phyloP scores from a whole-genome alignment of 2,329 filamentous ascomycete species.

The Pleomassaria siparia region DNA sequence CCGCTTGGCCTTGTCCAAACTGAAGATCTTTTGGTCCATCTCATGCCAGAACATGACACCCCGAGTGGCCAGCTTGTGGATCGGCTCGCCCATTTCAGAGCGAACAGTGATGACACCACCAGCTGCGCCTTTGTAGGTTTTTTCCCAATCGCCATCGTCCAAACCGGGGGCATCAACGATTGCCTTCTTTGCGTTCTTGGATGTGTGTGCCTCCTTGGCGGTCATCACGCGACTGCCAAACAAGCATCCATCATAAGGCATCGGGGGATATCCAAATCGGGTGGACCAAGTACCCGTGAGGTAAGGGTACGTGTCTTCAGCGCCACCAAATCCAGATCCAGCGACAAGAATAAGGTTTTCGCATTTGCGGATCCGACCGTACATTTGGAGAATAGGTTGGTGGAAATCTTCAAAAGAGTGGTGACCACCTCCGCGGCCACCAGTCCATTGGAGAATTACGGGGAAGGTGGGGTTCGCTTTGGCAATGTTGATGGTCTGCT shows the following conservation, averaged over 20 bases:
- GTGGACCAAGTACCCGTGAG: conserved; percentile 50
- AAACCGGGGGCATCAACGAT: conserved; percentile 49
- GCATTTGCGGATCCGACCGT: conserved; percentile 48
- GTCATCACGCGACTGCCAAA: conserved; percentile 53
- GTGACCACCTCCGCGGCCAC: conserved; percentile 53
- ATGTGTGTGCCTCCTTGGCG: conserved; percentile 50
- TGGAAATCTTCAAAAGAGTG: conserved; percentile 56
- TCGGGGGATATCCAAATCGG: conserved; percentile 46
- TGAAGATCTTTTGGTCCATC: conserved; percentile 99
- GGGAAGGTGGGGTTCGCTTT: conserved; percentile 50
- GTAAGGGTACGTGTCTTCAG: conserved; percentile 52
- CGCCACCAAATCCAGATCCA: conserved; percentile 51
- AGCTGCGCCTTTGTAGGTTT: conserved; percentile 65
- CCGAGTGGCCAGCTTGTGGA: conserved; percentile 96
- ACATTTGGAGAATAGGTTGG: conserved; percentile 51
- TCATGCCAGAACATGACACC: conserved; percentile 97
- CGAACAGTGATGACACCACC: conserved; percentile 95
- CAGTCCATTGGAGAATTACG: conserved; percentile 53
- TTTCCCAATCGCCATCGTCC: conserved; percentile 49
- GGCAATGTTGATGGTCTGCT: conserved; percentile 51
- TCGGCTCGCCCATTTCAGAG: conserved; percentile 99
- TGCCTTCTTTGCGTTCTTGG: conserved; percentile 46
- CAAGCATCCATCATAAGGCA: conserved; percentile 52
- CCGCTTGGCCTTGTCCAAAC: conserved; percentile 77
- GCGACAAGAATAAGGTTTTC: conserved; percentile 51